Evolutionary conservation across 2,329 filamentous ascomycete species (phyloP), one percentile per base, ranked within the genome.

Genomic region (Aquanectria penicillioides): DNA sequence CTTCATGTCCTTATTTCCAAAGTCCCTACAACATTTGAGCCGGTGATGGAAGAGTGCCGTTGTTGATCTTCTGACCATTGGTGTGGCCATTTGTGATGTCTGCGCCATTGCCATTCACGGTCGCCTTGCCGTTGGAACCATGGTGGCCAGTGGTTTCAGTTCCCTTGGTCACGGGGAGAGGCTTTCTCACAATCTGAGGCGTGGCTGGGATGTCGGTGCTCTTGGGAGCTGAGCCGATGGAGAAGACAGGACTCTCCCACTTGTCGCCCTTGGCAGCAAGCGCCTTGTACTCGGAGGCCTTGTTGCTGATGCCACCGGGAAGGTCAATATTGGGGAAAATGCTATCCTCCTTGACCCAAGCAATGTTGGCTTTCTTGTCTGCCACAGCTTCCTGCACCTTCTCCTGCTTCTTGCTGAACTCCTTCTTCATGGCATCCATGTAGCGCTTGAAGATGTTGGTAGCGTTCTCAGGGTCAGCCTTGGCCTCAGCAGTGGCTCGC

Each of bases 171-270:
- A 63, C 63, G 4, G 64, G 41, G 22, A 70, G 72, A 3, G 67
- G 44, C 77, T 86, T 87, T 59, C 78, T 78, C 57, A 78, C 75
- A 11, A 87, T 77, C 55, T 77, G 73, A 20, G 84, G 84, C 3
- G 83, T 79, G n/a, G 71, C 73, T 2, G 94, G 93, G 37, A 97
- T 83, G 70, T 90, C 86, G 20, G 78, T 83, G 36, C 91, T 93
- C 77, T 89, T 88, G 53, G 85, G 81, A 10, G 94, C 93, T 37
- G 80, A 85, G 43, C 95, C 94, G 68, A 98, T 90, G 59, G 87
- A 89, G 81, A 99, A 99, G 71, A 99, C 88, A 9, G 94, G 93
- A 61, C 91, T 96, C 82, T 97, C 90, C 95, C 95, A 99, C 76
- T 88, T 89, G 54, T 97, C 91, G 49, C 95, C 95, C 86, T 95